Base-by-base conservation (phyloP, 1,139 yeast genomes). In the Chernovozyma sophiae-reginae region DNA sequence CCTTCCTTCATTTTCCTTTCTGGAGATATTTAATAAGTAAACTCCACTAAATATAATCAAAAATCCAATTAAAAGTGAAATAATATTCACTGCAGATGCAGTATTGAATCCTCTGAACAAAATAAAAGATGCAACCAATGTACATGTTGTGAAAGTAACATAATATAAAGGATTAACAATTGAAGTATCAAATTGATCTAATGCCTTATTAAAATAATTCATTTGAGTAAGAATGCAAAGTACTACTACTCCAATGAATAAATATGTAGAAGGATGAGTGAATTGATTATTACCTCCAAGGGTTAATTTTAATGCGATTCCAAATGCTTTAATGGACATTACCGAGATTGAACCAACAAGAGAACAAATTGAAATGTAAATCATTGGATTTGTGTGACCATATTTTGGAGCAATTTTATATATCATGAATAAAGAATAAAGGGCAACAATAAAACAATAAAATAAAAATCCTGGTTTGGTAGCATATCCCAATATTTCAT, bases 121-220 rank as follows among this genome's bases (percentile, higher is more conserved):
- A 46, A 89, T 83, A 58, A 89, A 89, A 26, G 95, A 86, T 1
- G 97, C 96, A 38, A 77, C 72, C 49, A 87, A 71, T 0, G 96
- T 89, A 40, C 86, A 86, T 1, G 96, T 87, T 29, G 97, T 87
- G 62, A 87, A 89, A 0, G 96, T 82, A 39, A 87, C 97, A 54
- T 89, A 87, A 63, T 87, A 87, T 43, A 87, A 68, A 24, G 96
- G 96, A 58, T 89, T 87, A 39, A 87, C 96, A 46, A 89, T 85
- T 1, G 95, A 86, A 3, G 96, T 87, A 56, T 87, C 96, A 53
- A 86, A 87, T 58, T 86, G 96, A 51, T 90, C 96, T 53, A 87
- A 72, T 0, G 96, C 96, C 65, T 86, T 87, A 70, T 87, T 87
- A 70, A 87, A 86, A 58, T 85, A 87, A 64, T 86, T 87, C 96